Percentiles rank a stretch among this genome's conserved stretches.
These are phyloP conservation scores for Verticillium alfalfae DNA, from an alignment of 2,329 filamentous ascomycete species.

Conservation along the genomic window DNA sequence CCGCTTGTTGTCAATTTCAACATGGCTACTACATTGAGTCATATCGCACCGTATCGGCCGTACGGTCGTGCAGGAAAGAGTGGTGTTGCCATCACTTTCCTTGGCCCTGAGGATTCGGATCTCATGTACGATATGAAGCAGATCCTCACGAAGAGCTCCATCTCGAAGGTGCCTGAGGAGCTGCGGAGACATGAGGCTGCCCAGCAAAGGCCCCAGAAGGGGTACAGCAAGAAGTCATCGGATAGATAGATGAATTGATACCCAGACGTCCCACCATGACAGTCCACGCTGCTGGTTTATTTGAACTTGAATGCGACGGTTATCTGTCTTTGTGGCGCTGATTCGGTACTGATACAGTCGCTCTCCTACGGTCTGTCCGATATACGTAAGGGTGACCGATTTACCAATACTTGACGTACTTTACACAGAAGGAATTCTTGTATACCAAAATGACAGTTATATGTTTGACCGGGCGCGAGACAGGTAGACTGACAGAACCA, in stretches of 20 bases:
- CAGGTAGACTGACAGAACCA: no score
- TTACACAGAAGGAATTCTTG: no score
- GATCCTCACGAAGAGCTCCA: slow-evolving; percentile 86
- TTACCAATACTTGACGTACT: no score
- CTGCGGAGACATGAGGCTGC: slow-evolving; percentile 82
- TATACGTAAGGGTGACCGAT: no score
- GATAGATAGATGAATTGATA: not conserved
- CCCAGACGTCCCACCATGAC: not conserved
- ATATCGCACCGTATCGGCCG: slow-evolving; percentile 93
- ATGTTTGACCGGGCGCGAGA: no score
- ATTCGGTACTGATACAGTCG: no score
- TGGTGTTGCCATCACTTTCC: slow-evolving; percentile 92
- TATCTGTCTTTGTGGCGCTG: no score
- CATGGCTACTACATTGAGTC: slow-evolving; percentile 89
- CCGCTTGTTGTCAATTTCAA: slow-evolving; percentile 97
- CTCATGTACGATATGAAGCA: slow-evolving; percentile 92
- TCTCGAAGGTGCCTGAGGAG: slow-evolving; percentile 88
- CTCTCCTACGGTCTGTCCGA: no score
- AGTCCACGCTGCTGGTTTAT: no score
- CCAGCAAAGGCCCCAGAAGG: slow-evolving; percentile 63
- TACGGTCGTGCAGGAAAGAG: slow-evolving; percentile 97
- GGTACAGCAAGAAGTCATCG: not conserved
- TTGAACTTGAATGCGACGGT: no score
- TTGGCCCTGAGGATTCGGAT: slow-evolving; percentile 85
- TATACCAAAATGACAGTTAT: no score